Evolutionary conservation across 2,329 filamentous ascomycete genomes (phyloP), one percentile per base, ranked within the genome.

Genomic region (Diaporthe velutina): DNA sequence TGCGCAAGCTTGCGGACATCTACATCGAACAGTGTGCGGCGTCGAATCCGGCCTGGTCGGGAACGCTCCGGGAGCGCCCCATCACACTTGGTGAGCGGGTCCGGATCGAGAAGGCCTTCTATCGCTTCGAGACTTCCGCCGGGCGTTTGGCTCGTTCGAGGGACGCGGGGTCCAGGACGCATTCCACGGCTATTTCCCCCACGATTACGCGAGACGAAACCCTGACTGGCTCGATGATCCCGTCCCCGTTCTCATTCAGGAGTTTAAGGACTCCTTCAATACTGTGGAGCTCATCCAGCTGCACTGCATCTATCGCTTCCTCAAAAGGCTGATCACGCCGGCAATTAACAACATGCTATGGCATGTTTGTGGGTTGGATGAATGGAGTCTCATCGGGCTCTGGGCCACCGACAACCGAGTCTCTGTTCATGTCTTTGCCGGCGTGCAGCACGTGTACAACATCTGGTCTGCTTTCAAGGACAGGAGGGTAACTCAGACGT

Each of bases 221-320:
- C 54, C 15, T 38, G 55, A 38, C 33, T 58, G 55, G 55, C 55
- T 38, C 33, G 33, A 58, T 13, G 33, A 58, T 40, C 55, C 55
- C 33, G 22, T 58, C 22, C 55, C 33, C 10, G 2, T 15, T 7
- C 17, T 58, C 33, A n/a, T 38, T 19, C 55, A 58, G 22, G 33
- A 25, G 3, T 58, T 58, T 33, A 58, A 58, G 22, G 19, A 38
- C 22, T n/a, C 9, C 22, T 58, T 58, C 55, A 19, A 58, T 19
- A 40, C 33, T 1, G 55, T 58, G 33, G 55, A 38, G 55, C 55
- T 38, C 55, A 58, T 40, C 22, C 33, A 58, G 33, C 35, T 58
- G 33, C 55, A 58, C 33, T 58, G 55, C 33, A n/a, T 58, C 35
- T 58, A 58, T 33, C 33, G 55, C 8, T 58, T 58, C 33, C 55